Conservation (phyloP, 495 filamentous ascomycete genomes). For the Podospora appendiculata region DNA sequence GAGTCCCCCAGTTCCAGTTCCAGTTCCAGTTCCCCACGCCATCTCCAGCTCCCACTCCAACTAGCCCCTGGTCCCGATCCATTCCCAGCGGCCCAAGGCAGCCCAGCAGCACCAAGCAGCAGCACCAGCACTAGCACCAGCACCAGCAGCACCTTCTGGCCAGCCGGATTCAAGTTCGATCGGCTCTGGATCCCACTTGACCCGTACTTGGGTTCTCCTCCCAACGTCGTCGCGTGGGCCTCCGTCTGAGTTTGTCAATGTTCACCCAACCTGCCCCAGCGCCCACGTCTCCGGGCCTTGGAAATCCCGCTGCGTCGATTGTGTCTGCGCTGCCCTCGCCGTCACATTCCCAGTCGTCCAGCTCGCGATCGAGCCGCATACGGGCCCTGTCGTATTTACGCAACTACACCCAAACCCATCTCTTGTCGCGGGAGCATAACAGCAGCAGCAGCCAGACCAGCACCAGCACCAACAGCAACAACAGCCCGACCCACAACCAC, state of each 20-base stretch:
- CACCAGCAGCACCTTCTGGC: no score
- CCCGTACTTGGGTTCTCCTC: no score
- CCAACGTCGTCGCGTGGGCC: background rate
- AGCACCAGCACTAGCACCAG: no score
- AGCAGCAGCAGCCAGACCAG: slow-evolving; percentile 21
- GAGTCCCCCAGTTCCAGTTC: no score
- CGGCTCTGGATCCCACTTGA: no score
- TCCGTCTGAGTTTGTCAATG: slow-evolving; percentile 31
- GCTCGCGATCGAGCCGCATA: slow-evolving; percentile 49
- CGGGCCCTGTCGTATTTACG: slow-evolving; percentile 68
- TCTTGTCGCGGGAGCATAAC: slow-evolving; percentile 41
- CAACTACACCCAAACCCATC: slow-evolving; percentile 60
- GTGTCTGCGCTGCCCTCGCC: slow-evolving; percentile 38
- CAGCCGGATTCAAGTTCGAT: no score
- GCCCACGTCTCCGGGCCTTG: slow-evolving; percentile 37
- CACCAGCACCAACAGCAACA: slow-evolving; percentile 6
- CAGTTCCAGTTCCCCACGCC: no score
- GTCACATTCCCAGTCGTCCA: no score
- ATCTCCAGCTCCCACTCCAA: no score
- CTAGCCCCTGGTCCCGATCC: no score
- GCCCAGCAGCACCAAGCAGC: no score
- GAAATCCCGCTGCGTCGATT: slow-evolving; percentile 32
- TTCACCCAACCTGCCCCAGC: slow-evolving; percentile 43
- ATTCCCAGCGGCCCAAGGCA: no score
- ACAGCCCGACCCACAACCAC: background rate